Evolutionary conservation across 352 stramenopile species (phyloP).

Genomic region (Pythium phragmiticola): DNA sequence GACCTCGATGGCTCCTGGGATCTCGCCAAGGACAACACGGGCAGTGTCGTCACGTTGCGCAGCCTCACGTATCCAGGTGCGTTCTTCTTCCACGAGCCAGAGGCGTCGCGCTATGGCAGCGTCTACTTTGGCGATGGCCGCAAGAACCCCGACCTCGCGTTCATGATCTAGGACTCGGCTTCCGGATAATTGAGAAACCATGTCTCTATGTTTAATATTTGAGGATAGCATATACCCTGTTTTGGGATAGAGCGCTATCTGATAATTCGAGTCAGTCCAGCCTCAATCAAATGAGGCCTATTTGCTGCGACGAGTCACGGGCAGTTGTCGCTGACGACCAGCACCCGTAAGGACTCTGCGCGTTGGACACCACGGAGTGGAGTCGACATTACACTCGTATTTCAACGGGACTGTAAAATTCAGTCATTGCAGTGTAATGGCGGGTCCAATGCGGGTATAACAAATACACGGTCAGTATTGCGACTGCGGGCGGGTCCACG

Average conservation of each 20-base stretch:
- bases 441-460: too few species aligned
- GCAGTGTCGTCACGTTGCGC: conserved; percentile 54
- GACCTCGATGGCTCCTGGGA: conserved; percentile 68
- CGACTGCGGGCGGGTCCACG: too few species aligned
- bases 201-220: neutral
- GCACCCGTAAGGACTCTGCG: too few species aligned
- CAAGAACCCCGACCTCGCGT: conserved; percentile 71
- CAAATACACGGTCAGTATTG: too few species aligned
- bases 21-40: conserved; percentile 65
- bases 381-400: too few species aligned
- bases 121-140: conserved; percentile 81
- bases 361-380: too few species aligned
- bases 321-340: neutral
- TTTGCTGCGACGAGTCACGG: too few species aligned
- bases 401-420: too few species aligned
- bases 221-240: neutral
- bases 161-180: conserved; percentile 48
- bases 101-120: conserved; percentile 48
- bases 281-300: neutral
- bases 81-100: conserved; percentile 63
- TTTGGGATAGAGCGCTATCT: neutral
- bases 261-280: conserved; percentile 2
- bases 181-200: neutral
- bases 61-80: conserved; percentile 65
- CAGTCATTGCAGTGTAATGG: too few species aligned